Evolutionary conservation across 176 grass and related monocot species (phyloP), one percentile per base, ranked within the genome.

Genomic region (Poa pratensis): DNA sequence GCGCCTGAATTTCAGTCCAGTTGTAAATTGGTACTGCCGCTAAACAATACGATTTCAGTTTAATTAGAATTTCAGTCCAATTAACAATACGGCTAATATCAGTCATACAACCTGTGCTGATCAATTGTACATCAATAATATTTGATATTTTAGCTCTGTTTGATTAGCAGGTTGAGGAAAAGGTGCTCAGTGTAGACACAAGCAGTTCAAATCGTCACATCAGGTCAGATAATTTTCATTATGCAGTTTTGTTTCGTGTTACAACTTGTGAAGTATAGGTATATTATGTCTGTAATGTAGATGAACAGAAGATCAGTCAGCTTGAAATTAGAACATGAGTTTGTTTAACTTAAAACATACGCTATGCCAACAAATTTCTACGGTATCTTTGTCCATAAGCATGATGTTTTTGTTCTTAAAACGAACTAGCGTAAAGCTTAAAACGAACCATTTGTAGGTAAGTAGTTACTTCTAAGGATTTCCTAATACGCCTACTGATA

Each of bases 221-320:
- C 54, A 82, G 86, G 86, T 82, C 66, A 1, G 59, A 48, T 48
- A 45, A 61, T 55, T 64, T 63, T 52, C 16, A 40, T 6, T 42
- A 82, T 23, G 17, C 43, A 71, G 16, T 14, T 20, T 11, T 63
- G 12, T 3, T 63, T 63, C 1, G 42, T 46, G 45, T 46, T 23
- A 59, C 45, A 46, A 46, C 10, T 46, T 73, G 45, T 40, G 14
- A 49, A 24, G 17, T 24, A 73, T 49, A 6, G 26, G n/a, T 72
- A 15, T 7, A 48, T 73, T 40, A 6, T 40, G 39, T 40, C 6
- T 40, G 39, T 6, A 73, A 48, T 72, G 12, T 46, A 23, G 2
- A 73, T 73, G 68, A 15, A 16, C 12, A 48, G n/a, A 1, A 14
- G 13, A 26, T 27, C 7, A 57, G 40, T 42, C 40, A 42, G 40